Base-by-base conservation (phyloP, 495 filamentous ascomycete genomes). In the Daldinia caldariorum region DNA sequence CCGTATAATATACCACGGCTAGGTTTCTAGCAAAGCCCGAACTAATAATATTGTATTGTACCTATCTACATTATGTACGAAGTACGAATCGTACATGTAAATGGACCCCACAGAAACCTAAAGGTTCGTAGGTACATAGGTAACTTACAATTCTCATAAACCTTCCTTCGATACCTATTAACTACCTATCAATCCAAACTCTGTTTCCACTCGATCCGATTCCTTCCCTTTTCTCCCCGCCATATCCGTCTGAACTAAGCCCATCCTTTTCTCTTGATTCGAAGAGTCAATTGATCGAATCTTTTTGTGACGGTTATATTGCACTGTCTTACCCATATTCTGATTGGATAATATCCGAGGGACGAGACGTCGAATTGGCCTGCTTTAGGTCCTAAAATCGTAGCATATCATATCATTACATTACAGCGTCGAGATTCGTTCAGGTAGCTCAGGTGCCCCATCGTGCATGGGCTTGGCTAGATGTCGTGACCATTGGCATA, bases 191-290 rank as follows among this genome's bases (percentile, higher is more conserved):
- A 26, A 26, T 26, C 62, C 65, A 72, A 72, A 62, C 65, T 61
- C 54, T 66, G 51, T 66, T 72, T 66, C 69, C 70, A 72, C 66
- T 68, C 37, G 43, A 65, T 72, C 70, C 65, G 61, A 69, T 72
- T 66, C 61, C 65, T 72, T 62, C 65, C 64, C 57, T 65, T 41
- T 66, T 14, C 63, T 63, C 64, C 55, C 64, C 70, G 55, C 70
- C 61, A 57, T 72, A 68, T 61, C 61, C 70, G 70, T 64, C 51
- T 72, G 64, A 72, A 69, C 69, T 67, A 16, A 26, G 6, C 9
- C 56, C 26, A 13, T 22, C 54, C 26, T 12, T 12, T 20, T 29
- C 37, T 63, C 41, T 59, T 58, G 58, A 47, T 71, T 61, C 50
- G 56, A 64, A 68, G 63, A 56, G 47, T n/a, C 51, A 69, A 65